Evolutionary conservation across 108 stramenopile species (phyloP), one percentile per base, ranked within the genome.

Genomic region (Cyclotella baltica): DNA sequence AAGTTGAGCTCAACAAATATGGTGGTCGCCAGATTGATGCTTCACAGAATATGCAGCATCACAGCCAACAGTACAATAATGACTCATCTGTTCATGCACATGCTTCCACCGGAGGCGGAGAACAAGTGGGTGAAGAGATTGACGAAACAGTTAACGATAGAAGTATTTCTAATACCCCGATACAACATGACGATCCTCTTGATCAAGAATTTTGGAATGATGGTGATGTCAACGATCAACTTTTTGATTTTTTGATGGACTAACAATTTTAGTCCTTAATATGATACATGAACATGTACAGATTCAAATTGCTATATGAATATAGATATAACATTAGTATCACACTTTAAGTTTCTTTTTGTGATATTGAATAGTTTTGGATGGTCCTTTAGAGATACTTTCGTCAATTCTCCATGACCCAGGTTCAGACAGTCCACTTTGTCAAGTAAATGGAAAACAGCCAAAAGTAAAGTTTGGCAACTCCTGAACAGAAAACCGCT

Each of bases 231-330:
- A 88, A 95, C 47, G 91, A 92, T 28, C 84, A 95, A 50, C 85
- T 95, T 2, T 95, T 95, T 80, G 90, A 95, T 68, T 95, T 95
- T 65, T 82, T 95, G 76, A 90, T 90, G 88, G 87, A 89, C 52
- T 37, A 50, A 19, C 72, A 53, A 69, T n/a, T n/a, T n/a, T n/a
- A n/a, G n/a, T n/a, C n/a, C n/a, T n/a, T n/a, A n/a, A n/a, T n/a
- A n/a, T n/a, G n/a, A n/a, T n/a, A n/a, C n/a, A n/a, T n/a, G n/a
- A n/a, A n/a, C n/a, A n/a, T n/a, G n/a, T n/a, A n/a, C n/a, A n/a
- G n/a, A n/a, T n/a, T n/a, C n/a, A n/a, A n/a, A n/a, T n/a, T n/a
- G n/a, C n/a, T n/a, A n/a, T n/a, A n/a, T n/a, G n/a, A n/a, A n/a
- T n/a, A n/a, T n/a, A n/a, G n/a, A n/a, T n/a, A n/a, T n/a, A n/a